Conservation (phyloP, 441 rosid genomes). For the Hypseocharis bilobata region DNA sequence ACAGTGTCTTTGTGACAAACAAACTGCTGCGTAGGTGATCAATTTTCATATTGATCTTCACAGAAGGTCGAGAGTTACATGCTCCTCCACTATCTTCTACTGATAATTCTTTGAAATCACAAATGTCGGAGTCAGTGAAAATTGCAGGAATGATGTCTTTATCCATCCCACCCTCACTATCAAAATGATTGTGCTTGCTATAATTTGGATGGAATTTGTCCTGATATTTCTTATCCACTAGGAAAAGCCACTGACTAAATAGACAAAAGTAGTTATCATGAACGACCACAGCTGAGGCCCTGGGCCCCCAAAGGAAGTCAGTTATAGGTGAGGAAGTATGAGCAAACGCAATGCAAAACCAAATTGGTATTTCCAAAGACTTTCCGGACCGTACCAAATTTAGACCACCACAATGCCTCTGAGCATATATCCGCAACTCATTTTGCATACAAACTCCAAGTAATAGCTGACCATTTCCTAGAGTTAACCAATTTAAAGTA, state of each 20-base stretch:
- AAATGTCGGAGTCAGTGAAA: slow-evolving; percentile 32
- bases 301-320: slow-evolving; percentile 67
- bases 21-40: slow-evolving; percentile 27
- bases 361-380: slow-evolving; percentile 33
- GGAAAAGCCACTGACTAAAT: slow-evolving; percentile 54
- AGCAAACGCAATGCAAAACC: slow-evolving; percentile 71
- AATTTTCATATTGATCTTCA: slow-evolving; percentile 24
- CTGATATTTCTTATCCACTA: slow-evolving; percentile 28
- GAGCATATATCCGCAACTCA: slow-evolving; percentile 62
- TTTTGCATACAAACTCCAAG: slow-evolving; percentile 72
- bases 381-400: slow-evolving; percentile 31
- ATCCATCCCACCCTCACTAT: slow-evolving; percentile 25
- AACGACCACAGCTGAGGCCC: slow-evolving; percentile 44
- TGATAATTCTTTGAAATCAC: slow-evolving; percentile 26
- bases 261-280: slow-evolving; percentile 56
- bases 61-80: slow-evolving; percentile 21
- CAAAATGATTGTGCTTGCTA: slow-evolving; percentile 21
- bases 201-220: slow-evolving; percentile 22
- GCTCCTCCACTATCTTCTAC: slow-evolving; percentile 21
- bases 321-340: slow-evolving; percentile 38
- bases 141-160: slow-evolving; percentile 27
- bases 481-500: slow-evolving; percentile 59
- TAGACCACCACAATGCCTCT: slow-evolving; percentile 40
- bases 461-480: slow-evolving; percentile 57
- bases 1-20: slow-evolving; percentile 26